Evolutionary conservation across 768 basidiomycete species (phyloP).

Genomic region (Pleurotus tuber-regium): DNA sequence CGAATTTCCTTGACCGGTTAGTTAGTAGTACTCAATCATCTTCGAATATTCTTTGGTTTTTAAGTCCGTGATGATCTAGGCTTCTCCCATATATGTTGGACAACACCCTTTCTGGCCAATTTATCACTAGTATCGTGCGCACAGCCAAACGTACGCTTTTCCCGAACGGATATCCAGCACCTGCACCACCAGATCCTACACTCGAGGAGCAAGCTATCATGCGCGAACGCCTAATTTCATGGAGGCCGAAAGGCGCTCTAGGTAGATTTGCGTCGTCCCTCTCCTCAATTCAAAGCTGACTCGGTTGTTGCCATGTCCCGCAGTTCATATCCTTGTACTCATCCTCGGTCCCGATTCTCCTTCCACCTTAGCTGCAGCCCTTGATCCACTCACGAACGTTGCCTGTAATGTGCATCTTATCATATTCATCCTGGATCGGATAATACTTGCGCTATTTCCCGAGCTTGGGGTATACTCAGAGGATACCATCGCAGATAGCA

Average conservation of each 20-base stretch:
- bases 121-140: slow-evolving; percentile 52
- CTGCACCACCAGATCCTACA: slow-evolving; percentile 70
- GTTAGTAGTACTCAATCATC: slow-evolving; percentile 12
- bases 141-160: slow-evolving; percentile 72
- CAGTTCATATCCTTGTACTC: slow-evolving; percentile 44
- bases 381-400: slow-evolving; percentile 60
- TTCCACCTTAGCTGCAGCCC: slow-evolving; percentile 45
- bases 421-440: slow-evolving; percentile 68
- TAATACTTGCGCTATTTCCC: slow-evolving; percentile 74
- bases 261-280: slow-evolving; percentile 25
- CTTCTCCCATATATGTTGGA: slow-evolving; percentile 70
- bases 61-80: slow-evolving; percentile 30
- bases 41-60: neutral
- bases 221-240: slow-evolving; percentile 39
- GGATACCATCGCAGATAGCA: neutral
- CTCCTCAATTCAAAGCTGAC: too few relatives aligned
- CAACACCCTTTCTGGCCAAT: slow-evolving; percentile 45
- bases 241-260: slow-evolving; percentile 32
- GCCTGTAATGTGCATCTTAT: slow-evolving; percentile 80
- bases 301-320: slow-evolving; percentile 3
- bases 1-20: slow-evolving; percentile 60
- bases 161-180: slow-evolving; percentile 85
- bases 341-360: slow-evolving; percentile 54
- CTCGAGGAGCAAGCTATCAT: slow-evolving; percentile 70
- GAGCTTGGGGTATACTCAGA: slow-evolving; percentile 47